Conservation (phyloP, 129 eudicot genomes). For the Arctium minus region DNA sequence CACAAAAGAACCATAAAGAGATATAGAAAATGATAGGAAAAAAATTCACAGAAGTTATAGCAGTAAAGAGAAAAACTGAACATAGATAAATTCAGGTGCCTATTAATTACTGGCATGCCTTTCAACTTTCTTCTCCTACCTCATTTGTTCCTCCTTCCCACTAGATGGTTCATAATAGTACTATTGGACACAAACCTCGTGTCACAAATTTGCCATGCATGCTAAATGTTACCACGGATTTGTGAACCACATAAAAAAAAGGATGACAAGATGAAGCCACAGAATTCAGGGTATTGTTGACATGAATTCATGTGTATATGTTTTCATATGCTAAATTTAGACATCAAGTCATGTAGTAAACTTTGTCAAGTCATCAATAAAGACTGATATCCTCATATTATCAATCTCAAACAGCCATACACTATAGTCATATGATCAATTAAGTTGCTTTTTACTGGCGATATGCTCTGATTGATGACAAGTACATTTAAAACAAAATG, state of each 20-base stretch:
- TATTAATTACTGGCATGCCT: neutral
- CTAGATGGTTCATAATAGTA: neutral
- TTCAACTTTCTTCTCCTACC: neutral
- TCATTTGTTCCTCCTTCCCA: neutral
- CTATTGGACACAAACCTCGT: neutral
- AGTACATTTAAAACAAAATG: neutral
- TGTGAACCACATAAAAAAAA: neutral
- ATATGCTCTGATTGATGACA: neutral
- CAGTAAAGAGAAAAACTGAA: neutral
- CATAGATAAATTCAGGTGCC: neutral
- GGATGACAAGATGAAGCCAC: neutral
- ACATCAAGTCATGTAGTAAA: slow-evolving; percentile 1
- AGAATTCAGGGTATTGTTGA: neutral
- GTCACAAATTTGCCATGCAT: neutral
- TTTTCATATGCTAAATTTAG: neutral
- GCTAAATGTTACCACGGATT: neutral
- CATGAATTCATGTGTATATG: neutral
- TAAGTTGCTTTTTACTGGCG: neutral
- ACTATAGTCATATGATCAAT: slow-evolving; percentile 5
- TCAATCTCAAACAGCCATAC: neutral
- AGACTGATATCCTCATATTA: slow-evolving; percentile 1
- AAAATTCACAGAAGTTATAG: neutral
- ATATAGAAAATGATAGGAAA: neutral
- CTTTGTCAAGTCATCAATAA: slow-evolving; percentile 6
- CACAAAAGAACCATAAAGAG: neutral